Percentiles rank a stretch among this genome's conserved stretches.
Evolutionary conservation across 2,329 filamentous ascomycete species (phyloP).

Genomic region (Fusarium sp.): DNA sequence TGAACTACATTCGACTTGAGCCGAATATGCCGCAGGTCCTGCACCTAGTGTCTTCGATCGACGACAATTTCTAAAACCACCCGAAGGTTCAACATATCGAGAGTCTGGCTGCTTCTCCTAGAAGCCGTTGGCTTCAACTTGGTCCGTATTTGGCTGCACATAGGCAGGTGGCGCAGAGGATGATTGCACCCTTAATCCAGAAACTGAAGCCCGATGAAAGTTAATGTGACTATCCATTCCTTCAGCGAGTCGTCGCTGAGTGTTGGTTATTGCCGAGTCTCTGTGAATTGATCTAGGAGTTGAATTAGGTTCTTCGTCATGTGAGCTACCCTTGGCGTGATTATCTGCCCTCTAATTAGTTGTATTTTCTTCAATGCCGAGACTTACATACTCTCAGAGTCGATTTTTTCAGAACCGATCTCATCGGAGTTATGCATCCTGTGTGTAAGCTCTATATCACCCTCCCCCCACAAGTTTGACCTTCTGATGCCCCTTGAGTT

Average conservation of each 20-base stretch:
- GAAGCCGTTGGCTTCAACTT: slow-evolving; percentile 7
- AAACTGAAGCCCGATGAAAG: neutral
- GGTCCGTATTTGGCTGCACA: neutral
- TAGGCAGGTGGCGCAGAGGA: slow-evolving; percentile 16
- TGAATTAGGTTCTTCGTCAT: neutral
- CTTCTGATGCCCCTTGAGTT: slow-evolving; percentile 36
- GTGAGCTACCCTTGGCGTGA: neutral
- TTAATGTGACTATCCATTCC: neutral
- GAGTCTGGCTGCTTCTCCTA: slow-evolving; percentile 13
- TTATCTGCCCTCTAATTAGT: neutral
- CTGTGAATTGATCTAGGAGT: neutral
- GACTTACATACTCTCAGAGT: slow-evolving; percentile 2
- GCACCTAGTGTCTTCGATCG: slow-evolving; percentile 12
- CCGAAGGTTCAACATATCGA: neutral
- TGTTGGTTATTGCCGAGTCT: neutral
- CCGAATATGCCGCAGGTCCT: neutral
- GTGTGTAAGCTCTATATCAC: slow-evolving; percentile 20
- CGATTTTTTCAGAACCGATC: neutral
- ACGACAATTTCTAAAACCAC: neutral
- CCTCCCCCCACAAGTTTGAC: slow-evolving; percentile 43
- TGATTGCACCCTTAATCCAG: slow-evolving; percentile 3
- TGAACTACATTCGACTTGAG: slow-evolving; percentile 43
- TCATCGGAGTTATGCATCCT: neutral
- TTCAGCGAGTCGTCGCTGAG: neutral
- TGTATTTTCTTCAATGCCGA: neutral